A percentile compares a stretch with the other conserved stretches of the same genome.
phyloP scores from a whole-genome alignment of 768 basidiomycete species.

The Boletus tylopilopsis region DNA sequence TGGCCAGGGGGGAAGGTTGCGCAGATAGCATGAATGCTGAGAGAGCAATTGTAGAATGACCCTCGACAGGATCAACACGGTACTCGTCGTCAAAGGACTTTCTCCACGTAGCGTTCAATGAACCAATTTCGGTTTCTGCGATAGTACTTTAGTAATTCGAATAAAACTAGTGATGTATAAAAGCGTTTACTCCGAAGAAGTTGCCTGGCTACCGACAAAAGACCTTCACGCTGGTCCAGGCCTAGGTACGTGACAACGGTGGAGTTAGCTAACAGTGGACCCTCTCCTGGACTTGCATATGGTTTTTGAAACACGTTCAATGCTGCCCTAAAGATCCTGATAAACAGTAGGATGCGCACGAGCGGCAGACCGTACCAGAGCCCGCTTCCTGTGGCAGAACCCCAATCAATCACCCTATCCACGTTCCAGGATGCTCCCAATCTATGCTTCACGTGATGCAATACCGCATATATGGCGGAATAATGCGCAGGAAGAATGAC shows the following conservation, averaged over 20 bases:
- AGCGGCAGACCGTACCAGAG: slow-evolving; percentile 57
- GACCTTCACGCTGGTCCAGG: slow-evolving; percentile 73
- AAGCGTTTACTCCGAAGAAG: slow-evolving; percentile 49
- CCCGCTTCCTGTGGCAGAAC: slow-evolving; percentile 76
- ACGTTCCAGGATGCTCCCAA: slow-evolving; percentile 60
- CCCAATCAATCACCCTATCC: slow-evolving; percentile 76
- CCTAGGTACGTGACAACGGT: slow-evolving; percentile 62
- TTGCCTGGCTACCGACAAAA: slow-evolving; percentile 62
- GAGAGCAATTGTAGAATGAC: slow-evolving; percentile 59
- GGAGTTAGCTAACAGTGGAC: slow-evolving; percentile 42
- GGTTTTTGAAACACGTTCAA: slow-evolving; percentile 57
- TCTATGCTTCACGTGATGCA: slow-evolving; percentile 62
- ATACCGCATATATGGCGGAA: slow-evolving; percentile 71
- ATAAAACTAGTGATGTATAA: not conserved
- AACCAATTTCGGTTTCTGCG: slow-evolving; percentile 47
- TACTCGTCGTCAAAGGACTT: slow-evolving; percentile 53
- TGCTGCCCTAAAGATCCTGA: slow-evolving; percentile 51
- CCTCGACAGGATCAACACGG: slow-evolving; percentile 38
- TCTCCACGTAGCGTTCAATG: slow-evolving; percentile 48
- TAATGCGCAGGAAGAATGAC: slow-evolving; percentile 86
- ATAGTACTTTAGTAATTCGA: slow-evolving; percentile 9
- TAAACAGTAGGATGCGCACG: slow-evolving; percentile 5
- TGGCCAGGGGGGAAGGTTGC: slow-evolving; percentile 53
- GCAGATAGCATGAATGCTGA: slow-evolving; percentile 87
- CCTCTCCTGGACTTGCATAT: slow-evolving; percentile 25